Base-by-base conservation (phyloP, 768 basidiomycete species). In the Lyophyllum decastes region DNA sequence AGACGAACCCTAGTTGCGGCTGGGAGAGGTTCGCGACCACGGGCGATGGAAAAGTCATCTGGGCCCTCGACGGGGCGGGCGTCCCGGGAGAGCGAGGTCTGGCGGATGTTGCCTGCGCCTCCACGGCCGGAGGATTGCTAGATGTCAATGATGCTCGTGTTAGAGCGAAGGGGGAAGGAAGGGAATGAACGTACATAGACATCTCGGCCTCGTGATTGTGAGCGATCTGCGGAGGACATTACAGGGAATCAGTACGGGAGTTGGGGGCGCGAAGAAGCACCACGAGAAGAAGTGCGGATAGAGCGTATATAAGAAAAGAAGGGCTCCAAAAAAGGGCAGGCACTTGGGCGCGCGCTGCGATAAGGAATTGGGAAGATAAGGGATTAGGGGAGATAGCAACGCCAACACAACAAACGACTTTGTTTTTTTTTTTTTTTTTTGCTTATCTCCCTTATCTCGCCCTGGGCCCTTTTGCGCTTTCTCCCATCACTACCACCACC, bases 91-190 rank as follows among this genome's bases (percentile, higher is more conserved):
- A 46, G 54, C 30, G 84, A 81, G 19, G 82, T 54, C n/a, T 64
- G 73, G 55, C 83, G 80, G 57, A 90, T 86, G 71, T 91, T 91
- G n/a, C 89, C 89, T 9, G 77, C 25, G 10, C 89, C 89, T 2
- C 89, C 89, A 52, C 89, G 79, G 4, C 89, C 89, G 19, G 85
- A 80, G 5, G 86, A 86, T 19, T 75, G 72, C 80, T 84, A 54
- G 44, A 10, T 22, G 22, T n/a, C n/a, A n/a, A n/a, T n/a, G n/a
- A n/a, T 7, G 9, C 3, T 1, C 7, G 34, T 4, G 22, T 27
- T 43, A 43, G 47, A 12, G 19, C 22, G 45, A 19, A 54, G 43
- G 30, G 41, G 21, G 33, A 30, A n/a, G 22, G 41, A 44, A 41
- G 45, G 24, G 21, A 27, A 26, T 33, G 26, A 16, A 78, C 85